Evolutionary conservation across 1,284 basidiomycete genomes (phyloP), one percentile per base, ranked within the genome.

Genomic region (Austroboletus niveus): DNA sequence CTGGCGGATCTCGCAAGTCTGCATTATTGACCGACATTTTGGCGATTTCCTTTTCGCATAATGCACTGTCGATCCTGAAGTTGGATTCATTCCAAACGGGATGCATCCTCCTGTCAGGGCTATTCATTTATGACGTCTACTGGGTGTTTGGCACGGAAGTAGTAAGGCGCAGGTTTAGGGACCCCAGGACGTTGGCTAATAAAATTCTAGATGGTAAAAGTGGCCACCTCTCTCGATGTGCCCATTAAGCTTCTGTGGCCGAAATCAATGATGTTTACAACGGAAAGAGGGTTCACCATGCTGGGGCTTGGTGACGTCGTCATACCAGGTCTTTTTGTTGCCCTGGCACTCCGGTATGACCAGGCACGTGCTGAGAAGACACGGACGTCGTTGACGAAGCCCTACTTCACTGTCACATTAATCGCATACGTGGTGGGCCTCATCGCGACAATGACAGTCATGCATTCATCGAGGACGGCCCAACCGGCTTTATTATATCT

Each of bases 401-500:
- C 88, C 0, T 98, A 97, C 72, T 98, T 98, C 68, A 72, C 68
- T 35, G 79, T 88, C 15, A 79, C 82, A 22, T 63, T 98, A 45
- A 60, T 71, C 6, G 91, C 87, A 24, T 99, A 98, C 71, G 72
- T 90, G n/a, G 54, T 75, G 22, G 96, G 94, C 1, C 79, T 98
- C 24, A 69, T 74, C 7, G 81, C 77, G 10, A 97, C 96, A 3
- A 94, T 98, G 82, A 68, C 68, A 0, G 91, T 96, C 15, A 95
- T 98, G 94, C 90, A 96, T 67, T 65, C 76, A 41, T 89, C 87
- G 63, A 76, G 78, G 44, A 80, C 78, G 14, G 94, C 92, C 0
- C 96, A 99, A 63, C 96, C 96, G 4, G 96, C 96, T 2, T 72
- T 99, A 53, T 75, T 99, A 35, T 99, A 98, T 69, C 79, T 99